Evolutionary conservation across 805 yeast species (phyloP).

Genomic region (Torulaspora franciscae): DNA sequence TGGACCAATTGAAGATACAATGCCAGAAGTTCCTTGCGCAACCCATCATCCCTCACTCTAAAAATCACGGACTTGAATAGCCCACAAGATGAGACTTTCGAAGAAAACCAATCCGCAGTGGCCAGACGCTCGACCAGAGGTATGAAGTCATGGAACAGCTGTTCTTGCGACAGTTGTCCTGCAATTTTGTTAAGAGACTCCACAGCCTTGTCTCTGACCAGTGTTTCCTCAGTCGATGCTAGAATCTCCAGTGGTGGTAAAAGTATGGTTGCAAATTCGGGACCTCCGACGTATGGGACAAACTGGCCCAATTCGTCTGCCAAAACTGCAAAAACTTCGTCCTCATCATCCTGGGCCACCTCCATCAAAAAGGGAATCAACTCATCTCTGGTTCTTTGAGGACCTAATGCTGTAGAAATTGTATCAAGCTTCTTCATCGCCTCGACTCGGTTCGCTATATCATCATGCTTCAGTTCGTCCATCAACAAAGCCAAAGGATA

Average conservation of each 20-base stretch:
- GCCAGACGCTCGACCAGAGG: conserved; percentile 75
- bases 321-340: conserved; percentile 90
- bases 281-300: conserved; percentile 86
- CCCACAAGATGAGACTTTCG: conserved; percentile 88
- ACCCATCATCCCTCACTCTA: conserved; percentile 47
- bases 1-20: conserved; percentile 65
- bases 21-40: conserved; percentile 58
- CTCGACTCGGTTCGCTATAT: conserved; percentile 84
- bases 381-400: conserved; percentile 85
- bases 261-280: conserved; percentile 52
- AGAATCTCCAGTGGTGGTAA: conserved; percentile 71
- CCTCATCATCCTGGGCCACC: conserved; percentile 94
- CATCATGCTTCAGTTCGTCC: conserved; percentile 97
- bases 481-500: conserved; percentile 93
- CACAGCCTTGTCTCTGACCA: conserved; percentile 92
- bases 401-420: conserved; percentile 91
- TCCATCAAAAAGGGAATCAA: conserved; percentile 81
- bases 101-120: conserved; percentile 90
- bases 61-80: conserved; percentile 66
- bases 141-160: conserved; percentile 60
- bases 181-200: conserved; percentile 74
- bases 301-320: conserved; percentile 88
- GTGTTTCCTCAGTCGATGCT: conserved; percentile 92
- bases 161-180: conserved; percentile 54
- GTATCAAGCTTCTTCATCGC: conserved; percentile 94